Evolutionary conservation across 345 rosid genomes (phyloP).

Genomic region (Populus nigra): DNA sequence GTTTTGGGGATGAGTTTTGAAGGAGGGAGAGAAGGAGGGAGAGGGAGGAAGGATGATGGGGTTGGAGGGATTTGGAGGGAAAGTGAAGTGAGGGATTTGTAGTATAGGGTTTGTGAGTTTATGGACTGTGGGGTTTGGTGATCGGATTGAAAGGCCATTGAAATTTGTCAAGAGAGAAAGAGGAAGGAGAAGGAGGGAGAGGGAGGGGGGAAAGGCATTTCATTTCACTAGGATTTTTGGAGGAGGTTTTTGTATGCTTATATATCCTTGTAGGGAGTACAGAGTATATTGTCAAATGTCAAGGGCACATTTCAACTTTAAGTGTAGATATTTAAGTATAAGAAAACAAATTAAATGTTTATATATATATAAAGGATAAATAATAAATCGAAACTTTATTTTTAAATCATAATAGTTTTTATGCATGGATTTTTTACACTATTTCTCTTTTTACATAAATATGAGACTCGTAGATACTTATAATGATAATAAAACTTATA

Average conservation of each 20-base stretch:
- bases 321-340: too few species aligned
- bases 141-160: background rate
- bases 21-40: slow-evolving; percentile 40
- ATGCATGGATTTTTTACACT: background rate
- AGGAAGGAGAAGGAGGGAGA: background rate
- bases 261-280: too few species aligned
- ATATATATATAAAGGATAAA: too few species aligned
- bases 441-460: too few species aligned
- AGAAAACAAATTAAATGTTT: background rate
- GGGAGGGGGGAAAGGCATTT: background rate
- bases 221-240: background rate
- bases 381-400: background rate
- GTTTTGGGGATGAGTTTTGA: slow-evolving; percentile 73
- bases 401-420: too few species aligned
- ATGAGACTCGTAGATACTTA: too few species aligned
- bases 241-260: background rate
- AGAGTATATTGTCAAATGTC: background rate
- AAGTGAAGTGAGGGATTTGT: slow-evolving; percentile 35
- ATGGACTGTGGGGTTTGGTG: slow-evolving; percentile 15
- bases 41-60: slow-evolving; percentile 23
- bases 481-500: too few species aligned
- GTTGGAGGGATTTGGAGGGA: slow-evolving; percentile 25
- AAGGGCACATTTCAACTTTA: background rate
- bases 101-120: slow-evolving; percentile 53
- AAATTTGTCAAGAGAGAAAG: background rate